Base-by-base conservation (phyloP, 192 early-diverging fungal species). In the Umbelopsis ramanniana region DNA sequence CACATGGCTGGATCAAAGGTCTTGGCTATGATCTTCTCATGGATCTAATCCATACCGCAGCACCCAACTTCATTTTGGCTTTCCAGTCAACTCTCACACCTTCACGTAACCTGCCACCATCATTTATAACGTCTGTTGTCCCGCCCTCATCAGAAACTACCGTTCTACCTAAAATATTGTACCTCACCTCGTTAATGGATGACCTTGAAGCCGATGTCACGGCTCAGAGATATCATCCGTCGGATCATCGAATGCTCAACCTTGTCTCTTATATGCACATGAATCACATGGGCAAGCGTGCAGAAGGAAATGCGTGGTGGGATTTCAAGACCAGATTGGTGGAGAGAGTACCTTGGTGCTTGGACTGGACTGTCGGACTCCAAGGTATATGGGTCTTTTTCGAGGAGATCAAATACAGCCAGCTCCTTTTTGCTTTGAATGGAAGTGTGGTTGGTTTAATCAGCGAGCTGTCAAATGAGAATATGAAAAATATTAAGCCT, bases 1-100 rank as follows among this genome's bases (percentile, higher is more conserved):
- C 95, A 3, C 91, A 95, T 71, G 97, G 97, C 0, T 99, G 96
- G 95, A 82, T 93, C 43, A 95, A 90, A 76, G 96, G 91, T 6
- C 85, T 95, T 74, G 96, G 96, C 11, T 89, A 95, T 63, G 92
- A 95, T 74, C 75, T 98, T 21, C 83, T 96, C 33, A 71, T 93
- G 15, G 84, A 91, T 35, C 74, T 94, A 15, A 81, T 94, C 22
- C 76, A 83, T 46, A 66, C 81, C 4, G 78, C 89, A 11, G 77
- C 70, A 3, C 95, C 96, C 15, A 90, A 90, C 26, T 82, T 91
- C 78, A 84, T 95, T 3, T 85, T 91, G 46, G 90, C 90, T 46
- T 76, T 89, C 70, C 76, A 81, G 46, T 79, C 79, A 23, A 47
- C 67, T n/a, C 71, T 60, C 2, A 67, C 24, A 26, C 50, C 54